Conservation (phyloP, 371 early-diverging fungal genomes). For the Mucor velutinosus region DNA sequence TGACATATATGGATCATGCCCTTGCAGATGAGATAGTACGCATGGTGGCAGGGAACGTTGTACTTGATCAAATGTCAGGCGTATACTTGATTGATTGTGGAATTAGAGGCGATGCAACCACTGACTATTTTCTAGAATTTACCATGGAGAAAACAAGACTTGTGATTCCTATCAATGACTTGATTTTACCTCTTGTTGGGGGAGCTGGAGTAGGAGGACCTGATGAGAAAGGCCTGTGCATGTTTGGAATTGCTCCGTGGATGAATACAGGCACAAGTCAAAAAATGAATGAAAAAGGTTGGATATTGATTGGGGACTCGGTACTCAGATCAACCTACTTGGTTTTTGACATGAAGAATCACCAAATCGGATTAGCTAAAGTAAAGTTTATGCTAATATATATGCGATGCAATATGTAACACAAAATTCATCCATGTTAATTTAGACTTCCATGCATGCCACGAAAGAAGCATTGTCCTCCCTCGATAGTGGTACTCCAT, state of each 20-base stretch:
- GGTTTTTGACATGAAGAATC: conserved; percentile 48
- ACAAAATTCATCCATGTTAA: neutral
- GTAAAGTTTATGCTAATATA: neutral
- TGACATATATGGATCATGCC: conserved; percentile 14
- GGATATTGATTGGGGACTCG: conserved; percentile 47
- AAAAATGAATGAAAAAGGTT: conserved; percentile 22
- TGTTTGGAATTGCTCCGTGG: conserved; percentile 51
- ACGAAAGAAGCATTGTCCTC: conserved; percentile 2
- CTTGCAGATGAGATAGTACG: conserved; percentile 28
- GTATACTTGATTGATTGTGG: conserved; percentile 35
- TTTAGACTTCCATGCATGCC: conserved; percentile 1
- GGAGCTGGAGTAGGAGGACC: conserved; percentile 14
- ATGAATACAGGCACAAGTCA: conserved; percentile 21
- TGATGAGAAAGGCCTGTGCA: conserved; percentile 24
- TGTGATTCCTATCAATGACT: conserved; percentile 23
- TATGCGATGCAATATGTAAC: neutral
- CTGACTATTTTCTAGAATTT: conserved; percentile 2
- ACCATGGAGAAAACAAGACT: neutral
- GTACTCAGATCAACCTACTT: conserved; percentile 46
- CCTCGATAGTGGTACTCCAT: neutral
- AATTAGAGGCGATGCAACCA: neutral
- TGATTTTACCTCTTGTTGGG: conserved; percentile 28
- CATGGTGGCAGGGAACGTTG: conserved; percentile 26
- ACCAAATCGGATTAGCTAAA: conserved; percentile 44
- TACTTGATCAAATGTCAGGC: conserved; percentile 34